phyloP scores from a whole-genome alignment of 2,329 filamentous ascomycete genomes.

The Alternaria alternata region DNA sequence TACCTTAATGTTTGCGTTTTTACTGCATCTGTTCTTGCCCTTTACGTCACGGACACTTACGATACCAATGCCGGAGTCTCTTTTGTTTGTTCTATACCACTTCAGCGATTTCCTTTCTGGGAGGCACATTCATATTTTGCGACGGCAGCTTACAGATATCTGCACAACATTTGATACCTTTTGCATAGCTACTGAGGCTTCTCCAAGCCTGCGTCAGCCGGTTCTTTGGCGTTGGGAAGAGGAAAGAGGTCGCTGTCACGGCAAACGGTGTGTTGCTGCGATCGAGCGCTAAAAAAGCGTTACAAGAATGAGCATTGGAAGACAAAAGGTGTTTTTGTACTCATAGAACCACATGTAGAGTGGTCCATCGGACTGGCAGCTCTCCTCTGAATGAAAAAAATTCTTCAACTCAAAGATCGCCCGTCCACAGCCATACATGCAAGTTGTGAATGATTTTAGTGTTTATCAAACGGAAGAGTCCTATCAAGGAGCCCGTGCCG shows the following conservation, averaged over 20 bases:
- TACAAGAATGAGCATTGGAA: slow-evolving; percentile 4
- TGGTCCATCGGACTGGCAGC: slow-evolving; percentile 9
- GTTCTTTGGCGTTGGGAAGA: slow-evolving; percentile 21
- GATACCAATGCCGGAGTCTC: slow-evolving; percentile 42
- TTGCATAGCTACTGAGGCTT: slow-evolving; percentile 14
- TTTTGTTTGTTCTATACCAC: slow-evolving; percentile 50
- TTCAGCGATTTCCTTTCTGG: slow-evolving; percentile 70
- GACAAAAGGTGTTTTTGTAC: slow-evolving; percentile 26
- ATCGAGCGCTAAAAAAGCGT: slow-evolving; percentile 17
- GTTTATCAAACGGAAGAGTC: background rate
- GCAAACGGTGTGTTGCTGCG: slow-evolving; percentile 20
- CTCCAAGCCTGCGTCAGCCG: slow-evolving; percentile 12
- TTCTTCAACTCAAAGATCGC: slow-evolving; percentile 8
- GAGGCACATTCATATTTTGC: slow-evolving; percentile 41
- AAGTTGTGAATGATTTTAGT: background rate
- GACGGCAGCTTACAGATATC: slow-evolving; percentile 12
- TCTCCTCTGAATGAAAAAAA: slow-evolving; percentile 17
- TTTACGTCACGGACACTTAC: slow-evolving; percentile 38
- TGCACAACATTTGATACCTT: slow-evolving; percentile 16
- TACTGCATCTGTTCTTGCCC: slow-evolving; percentile 27
- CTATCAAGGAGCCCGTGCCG: too few relatives aligned
- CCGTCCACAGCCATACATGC: background rate
- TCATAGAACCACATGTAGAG: slow-evolving; percentile 17
- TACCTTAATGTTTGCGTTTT: slow-evolving; percentile 34
- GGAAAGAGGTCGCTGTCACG: slow-evolving; percentile 12